Base-by-base conservation (phyloP, 1,139 yeast genomes). In the Meyerozyma sp. region DNA sequence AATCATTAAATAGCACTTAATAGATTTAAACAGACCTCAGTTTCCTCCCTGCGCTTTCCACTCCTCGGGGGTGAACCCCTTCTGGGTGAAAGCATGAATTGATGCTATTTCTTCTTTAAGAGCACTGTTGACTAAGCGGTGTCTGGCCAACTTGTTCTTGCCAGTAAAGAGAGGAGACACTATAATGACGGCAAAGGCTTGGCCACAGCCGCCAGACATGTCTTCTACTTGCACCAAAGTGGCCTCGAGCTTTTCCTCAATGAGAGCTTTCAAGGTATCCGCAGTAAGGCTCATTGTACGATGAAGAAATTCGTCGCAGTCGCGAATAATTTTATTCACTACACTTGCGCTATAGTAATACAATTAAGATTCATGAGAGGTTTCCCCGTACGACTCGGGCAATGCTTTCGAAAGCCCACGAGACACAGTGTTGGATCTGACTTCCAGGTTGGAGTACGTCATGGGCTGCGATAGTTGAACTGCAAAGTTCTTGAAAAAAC, bases 41-140 rank as follows among this genome's bases (percentile, higher is more conserved):
- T 44, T 40, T 2, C 73, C 73, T 13, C 72, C 73, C 48, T 72
- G 77, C 3, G 60, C 64, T 35, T 68, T 68, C 90, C 91, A 86
- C 60, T 86, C 95, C 26, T 76, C 82, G 2, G 78, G 76, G 0
- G 94, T 84, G 54, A 78, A 82, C 18, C 89, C 84, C 65, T 88
- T 90, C 57, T 93, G 97, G 1, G 97, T 89, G 61, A 93, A 94
- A 0, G 98, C 98, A 65, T 93, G 98, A 38, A 93, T 90, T 5
- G 75, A 67, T 1, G 88, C 84, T 38, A 93, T 88, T 59, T 91
- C 96, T 14, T 84, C 89, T 56, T 82, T 83, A 48, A 93, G 72
- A 1, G 88, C 82, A 35, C 65, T 72, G 63, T 94, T 93, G 40
- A 94, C 96, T 54, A 90, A 59, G 49, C 98, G 73, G 56, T 90